Base-by-base conservation (phyloP, 1,284 basidiomycete species). In the Farysia itapuensis region DNA sequence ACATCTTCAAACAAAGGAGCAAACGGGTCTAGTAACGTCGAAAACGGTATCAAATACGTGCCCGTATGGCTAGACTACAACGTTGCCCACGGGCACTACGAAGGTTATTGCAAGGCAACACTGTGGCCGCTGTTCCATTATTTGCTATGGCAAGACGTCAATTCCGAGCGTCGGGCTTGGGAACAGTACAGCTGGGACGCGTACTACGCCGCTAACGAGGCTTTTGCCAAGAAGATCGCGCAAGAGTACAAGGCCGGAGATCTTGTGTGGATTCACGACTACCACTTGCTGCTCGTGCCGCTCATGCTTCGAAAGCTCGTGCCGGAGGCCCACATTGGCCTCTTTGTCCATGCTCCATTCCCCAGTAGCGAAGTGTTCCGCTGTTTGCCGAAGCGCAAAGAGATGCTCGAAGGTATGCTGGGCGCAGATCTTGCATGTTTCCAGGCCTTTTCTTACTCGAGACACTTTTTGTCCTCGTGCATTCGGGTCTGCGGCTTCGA, bases 111-210 rank as follows among this genome's bases (percentile, higher is more conserved):
- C 84, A 99, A 99, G 78, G 86, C 88, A 68, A 95, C 87, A 26
- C 84, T 99, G 39, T 99, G 94, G 94, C 95, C 94, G 0, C 81
- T 97, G 21, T 95, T 98, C 83, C 95, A 98, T 80, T 98, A 98
- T 77, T 84, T 98, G 47, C 86, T 96, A 44, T 96, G 92, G 92
- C 90, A 95, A 77, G 93, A 95, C 75, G 90, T 80, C 28, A 79
- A 79, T 31, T 75, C 78, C 52, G 73, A 80, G 35, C 72, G 81
- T 45, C 77, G 78, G 29, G 75, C 78, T 34, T 79, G 81, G n/a
- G 93, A 97, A 72, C 81, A 84, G 44, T 80, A 80, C 5, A 83
- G 90, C 69, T 98, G 92, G 82, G 83, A 86, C 14, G 84, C 86
- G 31, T 96, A 95, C 79, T 83, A 86, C 64, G 81, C 85, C 42